Evolutionary conservation across 352 stramenopile species (phyloP).

Genomic region (Phytopythium vexans): DNA sequence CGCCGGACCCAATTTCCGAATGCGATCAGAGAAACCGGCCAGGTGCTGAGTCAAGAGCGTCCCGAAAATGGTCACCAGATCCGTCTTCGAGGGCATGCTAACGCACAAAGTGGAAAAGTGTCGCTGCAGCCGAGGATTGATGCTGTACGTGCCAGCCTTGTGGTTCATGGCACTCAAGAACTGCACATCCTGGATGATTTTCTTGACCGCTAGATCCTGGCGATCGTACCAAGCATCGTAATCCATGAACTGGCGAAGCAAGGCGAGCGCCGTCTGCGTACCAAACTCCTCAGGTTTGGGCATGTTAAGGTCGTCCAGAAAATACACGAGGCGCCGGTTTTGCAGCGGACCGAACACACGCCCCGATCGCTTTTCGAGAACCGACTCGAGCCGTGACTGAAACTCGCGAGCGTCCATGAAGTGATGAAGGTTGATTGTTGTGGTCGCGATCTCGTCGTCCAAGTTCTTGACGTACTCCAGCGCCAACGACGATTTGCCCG

Average conservation of each 20-base stretch:
- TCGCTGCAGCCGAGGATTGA: constrained; percentile 86
- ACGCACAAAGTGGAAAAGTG: constrained; percentile 87
- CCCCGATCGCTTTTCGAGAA: constrained; percentile 85
- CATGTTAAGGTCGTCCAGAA: constrained; percentile 92
- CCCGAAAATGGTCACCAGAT: constrained; percentile 71
- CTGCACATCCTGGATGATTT: constrained; percentile 87
- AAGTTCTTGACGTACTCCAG: constrained; percentile 68
- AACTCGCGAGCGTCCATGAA: constrained; percentile 85
- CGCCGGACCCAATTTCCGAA: constrained; percentile 59
- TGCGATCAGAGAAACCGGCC: constrained; percentile 67
- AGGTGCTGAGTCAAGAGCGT: constrained; percentile 67
- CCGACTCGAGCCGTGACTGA: constrained; percentile 75
- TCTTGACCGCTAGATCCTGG: constrained; percentile 82
- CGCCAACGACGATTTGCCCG: constrained; percentile 82
- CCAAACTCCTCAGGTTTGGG: constrained; percentile 84
- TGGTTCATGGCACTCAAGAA: constrained; percentile 90
- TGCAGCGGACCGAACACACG: constrained; percentile 80
- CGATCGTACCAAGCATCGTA: constrained; percentile 91
- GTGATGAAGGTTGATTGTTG: constrained; percentile 79
- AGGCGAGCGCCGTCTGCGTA: constrained; percentile 86
- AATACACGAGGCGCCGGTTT: constrained; percentile 84
- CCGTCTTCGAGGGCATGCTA: constrained; percentile 56
- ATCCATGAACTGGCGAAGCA: constrained; percentile 91
- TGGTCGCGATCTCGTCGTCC: constrained; percentile 54
- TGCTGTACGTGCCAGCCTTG: constrained; percentile 84